These are phyloP conservation scores for Wickerhamia fluorescens DNA, from an alignment of 805 yeast genomes.

Conservation along the genomic window DNA sequence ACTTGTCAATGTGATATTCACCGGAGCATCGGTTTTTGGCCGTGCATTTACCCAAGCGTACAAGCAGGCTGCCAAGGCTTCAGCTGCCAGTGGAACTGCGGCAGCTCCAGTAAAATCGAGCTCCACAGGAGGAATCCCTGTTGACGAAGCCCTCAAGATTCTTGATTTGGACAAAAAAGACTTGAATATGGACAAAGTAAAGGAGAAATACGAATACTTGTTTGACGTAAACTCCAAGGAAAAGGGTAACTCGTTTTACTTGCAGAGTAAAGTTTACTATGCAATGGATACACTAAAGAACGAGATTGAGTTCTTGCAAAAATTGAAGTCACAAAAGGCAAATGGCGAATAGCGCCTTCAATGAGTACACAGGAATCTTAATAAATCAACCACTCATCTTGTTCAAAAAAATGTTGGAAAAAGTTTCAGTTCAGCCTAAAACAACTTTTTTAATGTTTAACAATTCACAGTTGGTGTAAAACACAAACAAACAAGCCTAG, in stretches of 20 bases:
- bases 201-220: conserved; percentile 69
- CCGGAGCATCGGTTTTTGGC: conserved; percentile 95
- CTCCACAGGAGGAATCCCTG: conserved; percentile 69
- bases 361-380: too few relatives aligned
- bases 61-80: conserved; percentile 90
- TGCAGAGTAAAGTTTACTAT: conserved; percentile 88
- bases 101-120: conserved; percentile 34
- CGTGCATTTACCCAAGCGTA: conserved; percentile 96
- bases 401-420: too few relatives aligned
- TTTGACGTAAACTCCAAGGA: conserved; percentile 88
- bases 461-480: too few relatives aligned
- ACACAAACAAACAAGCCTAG: too few relatives aligned
- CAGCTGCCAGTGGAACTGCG: conserved; percentile 48
- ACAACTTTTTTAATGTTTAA: too few relatives aligned
- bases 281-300: conserved; percentile 87
- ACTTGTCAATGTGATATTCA: conserved; percentile 78
- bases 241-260: conserved; percentile 90
- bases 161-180: conserved; percentile 63
- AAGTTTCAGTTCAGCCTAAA: too few relatives aligned
- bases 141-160: conserved; percentile 89
- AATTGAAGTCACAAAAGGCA: conserved; percentile 25
- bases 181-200: conserved; percentile 51
- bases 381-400: too few relatives aligned
- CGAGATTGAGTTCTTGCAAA: conserved; percentile 60
- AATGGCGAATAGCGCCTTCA: too few relatives aligned